These are phyloP conservation scores for Lepidium aucheri DNA, from an alignment of 345 rosid species.

Conservation along the genomic window DNA sequence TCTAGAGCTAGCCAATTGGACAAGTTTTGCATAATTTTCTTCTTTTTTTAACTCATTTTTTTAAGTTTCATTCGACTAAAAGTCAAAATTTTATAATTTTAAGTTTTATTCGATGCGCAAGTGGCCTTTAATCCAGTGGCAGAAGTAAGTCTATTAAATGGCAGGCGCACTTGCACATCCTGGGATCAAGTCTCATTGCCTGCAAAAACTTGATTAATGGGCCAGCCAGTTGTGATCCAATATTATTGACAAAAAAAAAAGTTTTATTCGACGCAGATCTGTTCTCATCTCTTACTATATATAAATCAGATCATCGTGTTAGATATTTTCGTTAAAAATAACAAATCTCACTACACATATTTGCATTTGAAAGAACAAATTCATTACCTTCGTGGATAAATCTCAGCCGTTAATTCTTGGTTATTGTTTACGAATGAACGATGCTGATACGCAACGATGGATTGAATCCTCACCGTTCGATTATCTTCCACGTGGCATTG, in stretches of 20 bases:
- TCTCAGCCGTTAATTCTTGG: background rate
- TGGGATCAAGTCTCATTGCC: too few species aligned
- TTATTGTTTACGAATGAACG: slow-evolving; percentile 2
- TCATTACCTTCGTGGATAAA: background rate
- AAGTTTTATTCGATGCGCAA: too few species aligned
- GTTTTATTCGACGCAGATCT: background rate
- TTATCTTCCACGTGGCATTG: slow-evolving; percentile 19
- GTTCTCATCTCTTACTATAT: background rate
- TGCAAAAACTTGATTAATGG: too few species aligned
- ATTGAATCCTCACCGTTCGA: background rate
- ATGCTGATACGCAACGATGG: background rate
- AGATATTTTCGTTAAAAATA: background rate
- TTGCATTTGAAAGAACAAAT: background rate
- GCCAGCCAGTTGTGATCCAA: too few species aligned
- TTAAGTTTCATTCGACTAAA: background rate
- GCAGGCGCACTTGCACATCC: too few species aligned
- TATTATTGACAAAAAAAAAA: too few species aligned
- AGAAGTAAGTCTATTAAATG: too few species aligned
- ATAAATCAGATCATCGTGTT: background rate
- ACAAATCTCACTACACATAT: background rate
- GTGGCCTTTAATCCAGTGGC: too few species aligned
- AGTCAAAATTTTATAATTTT: background rate
- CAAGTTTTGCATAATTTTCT: background rate
- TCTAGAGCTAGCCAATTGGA: too few species aligned
- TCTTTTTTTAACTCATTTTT: background rate